Conservation (phyloP, 202 grass and related monocot species). For the Carex sylvatica region DNA sequence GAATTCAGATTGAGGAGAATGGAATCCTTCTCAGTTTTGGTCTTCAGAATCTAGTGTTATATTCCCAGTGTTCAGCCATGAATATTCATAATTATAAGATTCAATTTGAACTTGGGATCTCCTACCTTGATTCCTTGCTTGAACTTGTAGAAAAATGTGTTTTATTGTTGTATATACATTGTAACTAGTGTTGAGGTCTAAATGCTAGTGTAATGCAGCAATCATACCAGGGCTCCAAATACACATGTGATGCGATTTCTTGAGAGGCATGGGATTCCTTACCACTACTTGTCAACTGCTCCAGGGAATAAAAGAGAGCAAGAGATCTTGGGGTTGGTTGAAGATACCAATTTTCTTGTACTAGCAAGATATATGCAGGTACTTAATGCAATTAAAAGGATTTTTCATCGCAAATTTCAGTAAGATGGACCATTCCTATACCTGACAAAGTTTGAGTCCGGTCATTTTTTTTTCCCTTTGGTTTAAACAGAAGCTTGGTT, state of each 20-base stretch:
- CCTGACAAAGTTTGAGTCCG: not conserved
- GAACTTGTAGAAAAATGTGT: not conserved
- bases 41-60: not conserved
- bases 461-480: not conserved
- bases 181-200: not conserved
- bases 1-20: not conserved
- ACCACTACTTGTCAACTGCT: constrained; percentile 70
- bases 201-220: constrained; percentile 44
- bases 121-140: not conserved
- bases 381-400: not conserved
- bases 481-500: not conserved
- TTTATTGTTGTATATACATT: not conserved
- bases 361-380: constrained; percentile 99
- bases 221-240: constrained; percentile 62
- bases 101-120: not conserved
- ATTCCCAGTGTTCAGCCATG: not conserved
- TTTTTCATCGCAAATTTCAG: not conserved
- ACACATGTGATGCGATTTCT: constrained; percentile 79
- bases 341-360: constrained; percentile 79
- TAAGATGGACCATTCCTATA: not conserved
- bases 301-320: constrained; percentile 68
- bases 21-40: not conserved
- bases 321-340: constrained; percentile 71
- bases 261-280: constrained; percentile 71
- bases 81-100: not conserved